Percentiles rank a stretch among this genome's conserved stretches.
These are phyloP conservation scores for Chrysoporthe deuterocubensis DNA, from an alignment of 2,329 filamentous ascomycete species.

Conservation along the genomic window DNA sequence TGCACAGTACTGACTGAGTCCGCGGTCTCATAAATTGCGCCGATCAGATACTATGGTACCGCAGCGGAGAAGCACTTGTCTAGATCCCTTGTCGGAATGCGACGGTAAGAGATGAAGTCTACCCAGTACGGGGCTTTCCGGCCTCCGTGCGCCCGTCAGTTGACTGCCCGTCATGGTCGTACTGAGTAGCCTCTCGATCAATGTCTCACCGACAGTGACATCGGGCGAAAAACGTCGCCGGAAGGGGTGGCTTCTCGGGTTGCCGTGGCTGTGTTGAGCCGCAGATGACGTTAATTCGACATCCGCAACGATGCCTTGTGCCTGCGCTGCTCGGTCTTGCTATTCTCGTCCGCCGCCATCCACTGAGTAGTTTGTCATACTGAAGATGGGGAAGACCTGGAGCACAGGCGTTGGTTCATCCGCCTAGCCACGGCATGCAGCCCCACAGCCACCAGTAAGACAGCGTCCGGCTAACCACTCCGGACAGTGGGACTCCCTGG, in stretches of 20 bases:
- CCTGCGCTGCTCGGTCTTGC: not conserved
- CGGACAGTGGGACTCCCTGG: conserved; percentile 12
- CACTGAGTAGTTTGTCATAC: not conserved
- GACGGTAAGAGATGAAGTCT: not conserved
- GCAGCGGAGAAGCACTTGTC: not conserved
- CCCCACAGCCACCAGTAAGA: conserved; percentile 15
- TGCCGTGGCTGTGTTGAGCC: not conserved
- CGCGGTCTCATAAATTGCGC: conserved; percentile 2
- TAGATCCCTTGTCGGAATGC: conserved; percentile 1
- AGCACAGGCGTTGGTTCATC: conserved; percentile 14
- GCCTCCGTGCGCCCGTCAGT: not conserved
- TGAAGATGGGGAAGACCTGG: not conserved
- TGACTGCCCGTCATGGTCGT: too few species aligned
- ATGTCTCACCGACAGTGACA: not conserved
- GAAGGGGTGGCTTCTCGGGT: not conserved
- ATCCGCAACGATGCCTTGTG: too few species aligned
- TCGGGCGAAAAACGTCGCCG: not conserved
- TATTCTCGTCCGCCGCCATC: not conserved
- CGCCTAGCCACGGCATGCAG: conserved; percentile 9
- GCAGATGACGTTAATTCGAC: not conserved
- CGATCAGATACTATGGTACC: conserved; percentile 1
- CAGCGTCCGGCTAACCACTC: conserved; percentile 14
- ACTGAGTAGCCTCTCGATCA: not conserved
- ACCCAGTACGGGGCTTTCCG: not conserved
- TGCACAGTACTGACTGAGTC: not conserved